Base-by-base conservation (phyloP, 2,329 filamentous ascomycete genomes). In the Cladosporium sp. region DNA sequence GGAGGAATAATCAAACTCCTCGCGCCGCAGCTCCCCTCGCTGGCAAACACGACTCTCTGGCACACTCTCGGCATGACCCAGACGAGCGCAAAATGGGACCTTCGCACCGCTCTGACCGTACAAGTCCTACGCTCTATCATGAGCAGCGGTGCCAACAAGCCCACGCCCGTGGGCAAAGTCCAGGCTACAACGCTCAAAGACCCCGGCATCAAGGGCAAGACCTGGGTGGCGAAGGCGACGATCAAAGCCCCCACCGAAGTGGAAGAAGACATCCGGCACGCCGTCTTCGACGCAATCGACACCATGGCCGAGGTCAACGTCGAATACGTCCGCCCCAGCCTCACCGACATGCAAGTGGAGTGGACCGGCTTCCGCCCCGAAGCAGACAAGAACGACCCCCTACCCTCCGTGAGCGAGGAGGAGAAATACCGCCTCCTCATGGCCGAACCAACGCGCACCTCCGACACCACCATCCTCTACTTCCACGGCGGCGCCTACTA, bases 401-500 rank as follows among this genome's bases (percentile, higher is more conserved):
- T 81, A 54, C 83, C 83, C 1, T 61, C 69, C 1, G 72, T 86
- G 24, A 75, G 79, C 2, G 85, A 90, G 63, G 69, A 72, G 50
- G 77, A 84, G 50, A 84, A 84, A 63, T 92, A 86, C 61, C 70
- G 69, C 42, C 75, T 77, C 50, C 70, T 92, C 70, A 84, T 88
- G 79, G 76, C 76, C 51, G 87, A 90, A 62, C 79, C 79, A 0
- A 56, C 54, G 9, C 52, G 62, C 52, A 79, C 67, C n/a, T 77
- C 73, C 43, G 77, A 80, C 3, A 76, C 78, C 1, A 89, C 85
- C 0, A 67, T 89, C 0, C 71, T 91, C 18, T 90, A 88, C 66
- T 79, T 91, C 59, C 86, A 91, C 66, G 86, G 87, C 54, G 88
- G 88, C 47, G 87, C 83, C 3, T 87, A 86, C 69, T 89, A 75